Base-by-base conservation (phyloP, 2,329 filamentous ascomycete genomes). In the Graphilbum ipis-grandicollis region DNA sequence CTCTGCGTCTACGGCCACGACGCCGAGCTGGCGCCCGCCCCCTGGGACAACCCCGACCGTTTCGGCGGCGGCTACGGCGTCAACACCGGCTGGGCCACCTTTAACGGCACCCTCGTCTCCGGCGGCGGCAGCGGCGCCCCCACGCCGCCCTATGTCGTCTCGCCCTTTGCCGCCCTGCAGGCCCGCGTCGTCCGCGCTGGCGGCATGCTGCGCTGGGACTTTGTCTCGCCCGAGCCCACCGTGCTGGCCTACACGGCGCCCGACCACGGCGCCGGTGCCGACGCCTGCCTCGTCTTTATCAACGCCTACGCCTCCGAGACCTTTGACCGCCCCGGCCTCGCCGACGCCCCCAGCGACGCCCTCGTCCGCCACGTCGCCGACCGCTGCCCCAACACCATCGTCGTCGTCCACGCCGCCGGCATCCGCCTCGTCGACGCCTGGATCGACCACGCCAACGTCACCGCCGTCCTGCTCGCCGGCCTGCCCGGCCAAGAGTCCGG, bases 281-380 rank as follows among this genome's bases (percentile, higher is more conserved):
- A 84, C 47, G 61, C 80, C 14, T 86, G 80, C 37, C 51, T 75
- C 2, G 68, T 74, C 1, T 72, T 75, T 46, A 65, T 75, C 50
- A 77, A 79, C 50, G 70, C 66, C 25, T 82, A 86, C 51, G 71
- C 79, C 1, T 80, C 81, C 0, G 85, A 93, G 55, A 81, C 79
- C 0, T 84, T 70, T 54, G 67, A 83, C 43, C 65, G 74, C 30
- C 58, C 69, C 0, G 68, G 68, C 10, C 65, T 90, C 18, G 68
- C 71, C 34, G 81, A 92, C 48, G 78, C 75, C 43, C 70, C 69
- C 29, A 75, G 69, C 40, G 75, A 80, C 41, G 53, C 54, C 0
- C 57, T 80, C 0, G 63, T 81, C 0, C 50, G 56, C 35, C 43
- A 50, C 35, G 73, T 81, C 31, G 59, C 63, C 7, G 49, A 75